phyloP scores from a whole-genome alignment of 2,329 filamentous ascomycete genomes.

The Hypoxylon rubiginosum region DNA sequence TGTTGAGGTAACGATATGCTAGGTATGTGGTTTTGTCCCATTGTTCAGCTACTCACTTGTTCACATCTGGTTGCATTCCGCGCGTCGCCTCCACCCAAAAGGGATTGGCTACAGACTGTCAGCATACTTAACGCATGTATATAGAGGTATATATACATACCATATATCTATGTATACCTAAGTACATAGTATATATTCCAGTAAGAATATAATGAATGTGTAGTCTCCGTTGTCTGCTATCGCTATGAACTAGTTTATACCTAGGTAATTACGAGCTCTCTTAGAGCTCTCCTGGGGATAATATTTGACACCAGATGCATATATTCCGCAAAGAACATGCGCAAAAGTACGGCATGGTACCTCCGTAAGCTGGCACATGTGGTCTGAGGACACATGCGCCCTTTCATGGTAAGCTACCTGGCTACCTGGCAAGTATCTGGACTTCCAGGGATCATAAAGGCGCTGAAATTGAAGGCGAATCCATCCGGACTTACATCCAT shows the following conservation, averaged over 20 bases:
- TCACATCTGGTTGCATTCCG: not conserved
- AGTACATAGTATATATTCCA: too few relatives aligned
- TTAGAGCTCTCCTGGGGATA: too few relatives aligned
- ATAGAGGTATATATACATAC: not conserved
- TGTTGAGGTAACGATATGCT: not conserved
- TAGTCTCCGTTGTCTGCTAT: too few relatives aligned
- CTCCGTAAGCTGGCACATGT: too few relatives aligned
- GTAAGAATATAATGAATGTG: too few relatives aligned
- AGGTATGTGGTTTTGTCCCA: not conserved
- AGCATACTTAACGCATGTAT: not conserved
- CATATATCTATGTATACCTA: not conserved
- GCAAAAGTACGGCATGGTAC: too few relatives aligned
- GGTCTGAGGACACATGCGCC: constrained; percentile 1
- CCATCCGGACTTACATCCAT: not conserved
- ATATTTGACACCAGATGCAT: not conserved
- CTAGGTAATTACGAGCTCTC: too few relatives aligned
- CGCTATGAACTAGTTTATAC: too few relatives aligned
- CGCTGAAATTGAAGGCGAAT: constrained; percentile 6
- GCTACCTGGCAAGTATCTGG: not conserved
- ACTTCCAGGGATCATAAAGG: not conserved
- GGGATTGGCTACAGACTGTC: not conserved
- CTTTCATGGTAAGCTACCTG: not conserved
- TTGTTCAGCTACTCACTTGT: not conserved
- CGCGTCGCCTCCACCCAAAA: not conserved
- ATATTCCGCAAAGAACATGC: not conserved